Base-by-base conservation (phyloP, 140 eudicot species). In the Oenanthe javanica region DNA sequence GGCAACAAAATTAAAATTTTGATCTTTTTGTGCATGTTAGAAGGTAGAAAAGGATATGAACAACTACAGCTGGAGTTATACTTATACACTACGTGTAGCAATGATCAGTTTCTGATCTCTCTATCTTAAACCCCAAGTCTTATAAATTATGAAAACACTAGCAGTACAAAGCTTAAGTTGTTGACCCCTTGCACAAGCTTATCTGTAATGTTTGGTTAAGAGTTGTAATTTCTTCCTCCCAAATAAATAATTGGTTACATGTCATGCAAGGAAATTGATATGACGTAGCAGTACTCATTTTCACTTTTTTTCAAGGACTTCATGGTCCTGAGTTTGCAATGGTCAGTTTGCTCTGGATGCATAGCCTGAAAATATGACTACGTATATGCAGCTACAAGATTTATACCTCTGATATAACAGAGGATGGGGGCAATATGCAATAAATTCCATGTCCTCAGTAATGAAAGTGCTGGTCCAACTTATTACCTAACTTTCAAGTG, bases 141-240 rank as follows among this genome's bases (percentile, higher is more conserved):
- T 82, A 78, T 81, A 40, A 31, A 85, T 81, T n/a, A 43, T 23
- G 8, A 31, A 67, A 75, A n/a, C 83, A 79, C 81, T 64, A 75
- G 75, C 49, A 78, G 51, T 61, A 61, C 36, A n/a, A n/a, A 61
- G 36, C 55, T 50, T 13, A 50, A 11, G 55, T 12, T 50, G 55
- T 48, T 48, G 51, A 48, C 12, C 13, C 51, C 51, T 31, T 48
- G 9, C 51, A 48, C 51, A 48, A 48, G 13, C 27, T 57, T 57
- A 19, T 57, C 27, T 57, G 67, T 63, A 23, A 23, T 63, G 15
- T 63, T 61, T 63, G 70, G 38, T 63, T 6, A n/a, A 23, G 11
- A 61, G 69, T 61, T 4, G 3, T n/a, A n/a, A 61, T 61, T 61
- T n/a, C 70, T 61, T 61, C 38, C 23, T 63, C 15, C 70, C 40